Conservation (phyloP, 2,329 filamentous ascomycete species). For the Epichloe uncinata region DNA sequence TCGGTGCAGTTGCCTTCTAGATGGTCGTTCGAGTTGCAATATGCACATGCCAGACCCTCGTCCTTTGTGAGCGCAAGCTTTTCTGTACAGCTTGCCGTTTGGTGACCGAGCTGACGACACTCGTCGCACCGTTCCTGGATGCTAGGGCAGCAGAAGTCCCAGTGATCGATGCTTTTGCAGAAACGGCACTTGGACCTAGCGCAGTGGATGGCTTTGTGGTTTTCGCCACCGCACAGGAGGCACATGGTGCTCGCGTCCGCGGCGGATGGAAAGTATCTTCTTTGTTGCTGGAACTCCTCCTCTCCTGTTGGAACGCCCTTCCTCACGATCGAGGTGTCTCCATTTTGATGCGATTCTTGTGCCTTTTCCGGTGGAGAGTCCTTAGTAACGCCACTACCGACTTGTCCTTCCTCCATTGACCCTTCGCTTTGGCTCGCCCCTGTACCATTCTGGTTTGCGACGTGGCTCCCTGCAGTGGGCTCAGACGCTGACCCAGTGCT, state of each 20-base stretch:
- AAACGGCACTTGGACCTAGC: constrained; percentile 33
- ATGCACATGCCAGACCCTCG: constrained; percentile 44
- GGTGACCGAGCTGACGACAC: constrained; percentile 52
- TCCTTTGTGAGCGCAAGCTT: constrained; percentile 38
- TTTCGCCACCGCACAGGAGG: constrained; percentile 34
- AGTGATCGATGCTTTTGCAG: constrained; percentile 34
- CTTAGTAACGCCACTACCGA: constrained; percentile 1
- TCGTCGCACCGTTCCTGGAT: constrained; percentile 37
- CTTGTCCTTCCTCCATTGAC: constrained; percentile 1
- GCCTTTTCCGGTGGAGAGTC: not conserved
- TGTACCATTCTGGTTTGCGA: not conserved
- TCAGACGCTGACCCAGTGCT: not conserved
- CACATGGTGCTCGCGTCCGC: constrained; percentile 31
- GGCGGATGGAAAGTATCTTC: constrained; percentile 38
- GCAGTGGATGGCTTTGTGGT: constrained; percentile 33
- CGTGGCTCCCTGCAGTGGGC: not conserved
- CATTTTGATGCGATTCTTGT: not conserved
- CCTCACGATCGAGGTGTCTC: constrained; percentile 6
- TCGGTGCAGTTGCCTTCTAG: constrained; percentile 45
- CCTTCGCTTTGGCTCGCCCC: not conserved
- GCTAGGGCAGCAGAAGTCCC: constrained; percentile 35
- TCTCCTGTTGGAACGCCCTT: constrained; percentile 15
- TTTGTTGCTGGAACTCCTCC: constrained; percentile 26
- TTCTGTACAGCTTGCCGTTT: constrained; percentile 35
- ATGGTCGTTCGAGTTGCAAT: constrained; percentile 45